phyloP scores from a whole-genome alignment of 495 filamentous ascomycete genomes.

The Apodospora peruviana region DNA sequence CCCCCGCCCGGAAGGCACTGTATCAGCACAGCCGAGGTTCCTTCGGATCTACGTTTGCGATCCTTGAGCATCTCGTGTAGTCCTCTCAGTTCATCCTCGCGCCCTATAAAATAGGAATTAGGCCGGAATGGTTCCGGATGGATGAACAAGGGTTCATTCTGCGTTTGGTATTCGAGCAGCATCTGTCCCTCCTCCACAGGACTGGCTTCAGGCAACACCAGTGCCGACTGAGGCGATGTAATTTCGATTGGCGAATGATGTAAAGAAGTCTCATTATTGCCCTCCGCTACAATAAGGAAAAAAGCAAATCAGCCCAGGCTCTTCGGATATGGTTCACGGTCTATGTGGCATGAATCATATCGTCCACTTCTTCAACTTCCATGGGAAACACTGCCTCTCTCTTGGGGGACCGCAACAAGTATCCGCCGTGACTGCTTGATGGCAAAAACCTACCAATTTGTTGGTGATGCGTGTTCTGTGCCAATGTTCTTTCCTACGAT shows the following conservation, averaged over 20 bases:
- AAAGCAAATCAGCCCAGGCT: conserved; percentile 28
- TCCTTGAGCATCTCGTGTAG: conserved; percentile 65
- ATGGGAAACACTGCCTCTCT: conserved; percentile 1
- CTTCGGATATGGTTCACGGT: background rate
- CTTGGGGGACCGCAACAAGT: background rate
- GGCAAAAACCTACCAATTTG: conserved; percentile 18
- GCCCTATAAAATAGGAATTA: conserved; percentile 71
- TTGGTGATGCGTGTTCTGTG: conserved; percentile 8
- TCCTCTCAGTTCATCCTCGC: conserved; percentile 62
- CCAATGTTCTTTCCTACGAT: conserved; percentile 8
- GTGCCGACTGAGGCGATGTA: conserved; percentile 3
- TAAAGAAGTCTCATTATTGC: conserved; percentile 32
- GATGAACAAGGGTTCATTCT: conserved; percentile 51
- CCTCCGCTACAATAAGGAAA: conserved; percentile 28
- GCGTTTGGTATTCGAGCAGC: conserved; percentile 2
- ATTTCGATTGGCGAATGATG: conserved; percentile 2
- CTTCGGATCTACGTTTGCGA: conserved; percentile 52
- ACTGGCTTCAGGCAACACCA: background rate
- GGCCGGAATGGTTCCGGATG: conserved; percentile 72
- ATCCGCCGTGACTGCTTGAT: conserved; percentile 2
- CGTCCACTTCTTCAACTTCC: conserved; percentile 12
- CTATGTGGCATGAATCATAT: background rate
- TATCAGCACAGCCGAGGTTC: conserved; percentile 64
- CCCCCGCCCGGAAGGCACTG: conserved; percentile 71
- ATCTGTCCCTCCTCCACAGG: background rate